Base-by-base conservation (phyloP, 106 monocot genomes). In the Acorus calamus region DNA sequence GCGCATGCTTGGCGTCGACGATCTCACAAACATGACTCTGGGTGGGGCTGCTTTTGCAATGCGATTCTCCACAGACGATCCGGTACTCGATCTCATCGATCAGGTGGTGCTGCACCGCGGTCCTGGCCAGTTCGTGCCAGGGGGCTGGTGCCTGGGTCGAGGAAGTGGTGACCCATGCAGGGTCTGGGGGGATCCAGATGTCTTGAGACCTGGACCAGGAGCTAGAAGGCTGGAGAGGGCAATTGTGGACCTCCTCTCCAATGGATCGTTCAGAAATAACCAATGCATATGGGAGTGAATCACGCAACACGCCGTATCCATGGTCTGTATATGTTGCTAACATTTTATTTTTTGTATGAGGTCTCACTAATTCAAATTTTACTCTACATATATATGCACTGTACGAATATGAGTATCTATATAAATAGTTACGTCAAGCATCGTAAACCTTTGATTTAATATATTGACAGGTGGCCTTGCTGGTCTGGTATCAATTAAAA, bases 111-210 rank as follows among this genome's bases (percentile, higher is more conserved):
- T 94, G 60, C 69, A 71, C 55, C 86, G 84, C 1, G 56, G 55
- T 50, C 75, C 64, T 3, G 63, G 53, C 12, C 66, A 7, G 53
- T 61, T 87, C 59, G 77, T 74, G 28, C 80, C 81, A 2, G 94
- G 94, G 10, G 94, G 90, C 2, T 96, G 94, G 94, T 96, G 94
- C 56, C 69, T 96, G 50, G 86, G 84, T 41, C 55, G 11, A 44
- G 71, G 62, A 2, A 54, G 49, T 44, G 61, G 9, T 10, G 90
- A 82, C 69, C 80, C 84, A 7, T 96, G 94, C 59, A n/a, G 69
- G 2, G 67, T 80, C 49, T 78, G 67, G 84, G 87, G 89, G 55
- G 62, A 69, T 52, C 49, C 72, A 11, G 76, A 96, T 74, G 62
- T 85, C 55, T 47, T 96, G 52, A 78, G 64, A 51, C 94, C 94